Base-by-base conservation (phyloP, 169 alveolate species). In the Pseudocohnilembus persalinus region DNA sequence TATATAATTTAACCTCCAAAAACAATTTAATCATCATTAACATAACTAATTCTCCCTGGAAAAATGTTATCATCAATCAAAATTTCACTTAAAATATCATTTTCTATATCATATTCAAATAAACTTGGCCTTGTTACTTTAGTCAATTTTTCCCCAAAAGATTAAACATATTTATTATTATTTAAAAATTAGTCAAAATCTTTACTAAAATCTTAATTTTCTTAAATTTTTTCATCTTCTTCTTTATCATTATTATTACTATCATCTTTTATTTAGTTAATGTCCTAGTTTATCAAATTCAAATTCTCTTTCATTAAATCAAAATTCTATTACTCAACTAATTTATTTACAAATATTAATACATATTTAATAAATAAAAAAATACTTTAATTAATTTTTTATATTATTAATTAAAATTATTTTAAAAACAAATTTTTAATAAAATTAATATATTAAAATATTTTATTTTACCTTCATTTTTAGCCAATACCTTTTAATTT, bases 131-230 rank as follows among this genome's bases (percentile, higher is more conserved):
- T 31, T 26, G 28, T 76, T 1, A 82, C 72, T 30, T 74, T 78
- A 34, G 64, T 82, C 81, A 80, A 65, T 29, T 63, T 74, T 63
- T 86, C 90, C 26, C 90, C 90, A 65, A 34, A 86, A 31, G 65
- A 63, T 86, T 86, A 81, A 80, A 80, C 83, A 63, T 80, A 81
- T 74, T 74, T 74, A 4, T 73, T 30, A 68, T 86, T 34, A 30
- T 82, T 81, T 68, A 35, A 49, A 4, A 83, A 85, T n/a, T 80
- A 31, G 0, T 32, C 33, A 28, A 86, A 63, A 31, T 86, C 90
- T 29, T 74, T n/a, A n/a, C n/a, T n/a, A n/a, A n/a, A n/a, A n/a
- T n/a, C n/a, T n/a, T n/a, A n/a, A n/a, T n/a, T n/a, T n/a, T n/a
- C n/a, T n/a, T n/a, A n/a, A n/a, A n/a, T n/a, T n/a, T n/a, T n/a